Evolutionary conservation across 2,329 filamentous ascomycete genomes (phyloP).

Genomic region (Ophiostoma populinum): DNA sequence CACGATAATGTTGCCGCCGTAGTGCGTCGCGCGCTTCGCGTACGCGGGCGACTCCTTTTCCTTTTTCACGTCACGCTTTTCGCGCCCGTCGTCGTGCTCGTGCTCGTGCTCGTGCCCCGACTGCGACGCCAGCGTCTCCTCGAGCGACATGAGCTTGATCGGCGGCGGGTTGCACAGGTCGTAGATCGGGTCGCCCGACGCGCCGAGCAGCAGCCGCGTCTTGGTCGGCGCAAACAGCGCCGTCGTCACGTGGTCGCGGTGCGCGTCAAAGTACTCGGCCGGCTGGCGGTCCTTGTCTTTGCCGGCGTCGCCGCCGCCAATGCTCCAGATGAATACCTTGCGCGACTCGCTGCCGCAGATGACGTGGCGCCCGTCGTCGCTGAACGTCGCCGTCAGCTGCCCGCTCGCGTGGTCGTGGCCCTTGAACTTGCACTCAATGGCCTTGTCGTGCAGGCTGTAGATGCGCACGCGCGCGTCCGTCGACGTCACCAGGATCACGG

Average conservation of each 20-base stretch:
- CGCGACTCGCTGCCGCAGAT: constrained; percentile 88
- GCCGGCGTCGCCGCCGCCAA: constrained; percentile 39
- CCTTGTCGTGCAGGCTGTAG: constrained; percentile 75
- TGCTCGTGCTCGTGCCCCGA: constrained; percentile 3
- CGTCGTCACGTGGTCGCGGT: constrained; percentile 76
- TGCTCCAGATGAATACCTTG: constrained; percentile 79
- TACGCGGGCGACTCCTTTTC: constrained; percentile 62
- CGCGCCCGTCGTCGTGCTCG: too few relatives aligned
- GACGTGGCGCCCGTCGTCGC: constrained; percentile 70
- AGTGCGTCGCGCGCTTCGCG: constrained; percentile 56
- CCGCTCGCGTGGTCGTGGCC: constrained; percentile 81
- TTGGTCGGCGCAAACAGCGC: constrained; percentile 68
- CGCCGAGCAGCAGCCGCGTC: constrained; percentile 59
- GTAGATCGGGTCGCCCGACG: constrained; percentile 83
- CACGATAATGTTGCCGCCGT: constrained; percentile 75
- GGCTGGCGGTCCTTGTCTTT: constrained; percentile 54
- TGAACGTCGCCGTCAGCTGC: constrained; percentile 80
- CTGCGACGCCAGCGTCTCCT: constrained; percentile 33
- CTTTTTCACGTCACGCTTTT: too few relatives aligned
- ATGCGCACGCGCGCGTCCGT: constrained; percentile 87
- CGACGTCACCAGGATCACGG: constrained; percentile 78
- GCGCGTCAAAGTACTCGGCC: constrained; percentile 79
- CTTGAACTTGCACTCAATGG: constrained; percentile 73
- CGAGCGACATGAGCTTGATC: constrained; percentile 59
- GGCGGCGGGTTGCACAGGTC: constrained; percentile 92